Conservation (phyloP, 2,329 filamentous ascomycete species). For the Colletotrichum cereale region DNA sequence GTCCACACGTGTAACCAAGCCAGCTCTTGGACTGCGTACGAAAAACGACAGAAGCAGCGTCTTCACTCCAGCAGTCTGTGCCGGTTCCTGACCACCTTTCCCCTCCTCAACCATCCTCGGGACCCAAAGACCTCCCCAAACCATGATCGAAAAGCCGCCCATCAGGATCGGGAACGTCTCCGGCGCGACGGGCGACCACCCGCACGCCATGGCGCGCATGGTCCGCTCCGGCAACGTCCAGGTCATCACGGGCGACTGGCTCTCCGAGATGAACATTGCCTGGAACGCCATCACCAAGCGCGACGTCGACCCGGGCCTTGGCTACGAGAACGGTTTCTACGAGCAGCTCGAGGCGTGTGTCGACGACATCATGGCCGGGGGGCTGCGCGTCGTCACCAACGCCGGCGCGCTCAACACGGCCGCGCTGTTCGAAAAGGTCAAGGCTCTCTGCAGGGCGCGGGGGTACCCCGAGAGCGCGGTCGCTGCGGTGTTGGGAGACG, state of each 20-base stretch:
- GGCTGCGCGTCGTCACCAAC: conserved; percentile 55
- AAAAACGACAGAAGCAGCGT: neutral
- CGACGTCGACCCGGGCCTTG: conserved; percentile 32
- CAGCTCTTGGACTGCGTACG: neutral
- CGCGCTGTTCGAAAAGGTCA: conserved; percentile 48
- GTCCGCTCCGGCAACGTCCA: conserved; percentile 47
- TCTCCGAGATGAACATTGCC: conserved; percentile 66
- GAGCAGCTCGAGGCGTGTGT: conserved; percentile 52
- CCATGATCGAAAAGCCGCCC: conserved; percentile 47
- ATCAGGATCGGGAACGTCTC: conserved; percentile 42
- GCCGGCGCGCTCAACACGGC: conserved; percentile 55
- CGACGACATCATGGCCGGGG: conserved; percentile 50
- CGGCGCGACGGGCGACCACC: conserved; percentile 51
- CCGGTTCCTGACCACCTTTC: neutral
- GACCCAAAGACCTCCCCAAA: neutral
- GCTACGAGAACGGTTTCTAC: conserved; percentile 38
- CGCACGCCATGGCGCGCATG: conserved; percentile 51
- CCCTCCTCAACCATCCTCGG: neutral
- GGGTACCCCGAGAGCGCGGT: conserved; percentile 30
- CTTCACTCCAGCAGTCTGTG: neutral
- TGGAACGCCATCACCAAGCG: conserved; percentile 51
- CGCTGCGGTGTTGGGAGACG: conserved; percentile 17
- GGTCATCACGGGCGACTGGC: conserved; percentile 56
- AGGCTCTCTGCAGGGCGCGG: conserved; percentile 45
- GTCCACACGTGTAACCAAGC: neutral